Evolutionary conservation across 208 protist species (phyloP).

Genomic region (Trypanosoma brucei): DNA sequence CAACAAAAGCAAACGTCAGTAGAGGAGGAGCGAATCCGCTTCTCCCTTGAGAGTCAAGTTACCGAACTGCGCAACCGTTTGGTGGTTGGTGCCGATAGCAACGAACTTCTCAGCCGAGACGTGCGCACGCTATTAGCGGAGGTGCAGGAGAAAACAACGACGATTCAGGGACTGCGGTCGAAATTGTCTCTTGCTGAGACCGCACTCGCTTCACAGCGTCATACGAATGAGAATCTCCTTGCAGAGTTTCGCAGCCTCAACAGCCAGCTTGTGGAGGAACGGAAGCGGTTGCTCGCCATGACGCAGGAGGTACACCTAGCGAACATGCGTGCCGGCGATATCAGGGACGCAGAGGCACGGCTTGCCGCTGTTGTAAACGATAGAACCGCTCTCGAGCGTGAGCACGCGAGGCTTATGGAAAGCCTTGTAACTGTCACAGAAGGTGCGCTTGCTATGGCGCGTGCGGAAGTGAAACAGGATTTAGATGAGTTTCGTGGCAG

Average conservation of each 20-base stretch:
- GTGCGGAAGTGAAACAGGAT: slow-evolving; percentile 63
- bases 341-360: slow-evolving; percentile 48
- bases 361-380: slow-evolving; percentile 35
- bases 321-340: slow-evolving; percentile 25
- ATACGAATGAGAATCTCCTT: slow-evolving; percentile 84
- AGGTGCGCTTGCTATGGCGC: slow-evolving; percentile 51
- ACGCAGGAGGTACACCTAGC: slow-evolving; percentile 57
- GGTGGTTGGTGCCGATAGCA: slow-evolving; percentile 72
- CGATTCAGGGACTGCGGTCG: slow-evolving; percentile 64
- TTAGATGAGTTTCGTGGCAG: slow-evolving; percentile 50
- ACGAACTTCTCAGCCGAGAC: slow-evolving; percentile 74
- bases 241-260: slow-evolving; percentile 76
- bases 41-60: slow-evolving; percentile 67
- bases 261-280: slow-evolving; percentile 69
- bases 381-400: slow-evolving; percentile 49
- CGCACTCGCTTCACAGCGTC: slow-evolving; percentile 66
- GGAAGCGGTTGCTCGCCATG: slow-evolving; percentile 61
- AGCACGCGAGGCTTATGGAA: slow-evolving; percentile 70
- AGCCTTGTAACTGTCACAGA: slow-evolving; percentile 76
- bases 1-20: slow-evolving; percentile 43
- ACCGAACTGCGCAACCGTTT: slow-evolving; percentile 75
- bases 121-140: slow-evolving; percentile 60
- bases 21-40: slow-evolving; percentile 67
- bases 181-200: slow-evolving; percentile 72
- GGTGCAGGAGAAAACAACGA: slow-evolving; percentile 50